These are phyloP conservation scores for Isoetes engelmannii DNA, from an alignment of 83 land plant species.

Conservation along the genomic window DNA sequence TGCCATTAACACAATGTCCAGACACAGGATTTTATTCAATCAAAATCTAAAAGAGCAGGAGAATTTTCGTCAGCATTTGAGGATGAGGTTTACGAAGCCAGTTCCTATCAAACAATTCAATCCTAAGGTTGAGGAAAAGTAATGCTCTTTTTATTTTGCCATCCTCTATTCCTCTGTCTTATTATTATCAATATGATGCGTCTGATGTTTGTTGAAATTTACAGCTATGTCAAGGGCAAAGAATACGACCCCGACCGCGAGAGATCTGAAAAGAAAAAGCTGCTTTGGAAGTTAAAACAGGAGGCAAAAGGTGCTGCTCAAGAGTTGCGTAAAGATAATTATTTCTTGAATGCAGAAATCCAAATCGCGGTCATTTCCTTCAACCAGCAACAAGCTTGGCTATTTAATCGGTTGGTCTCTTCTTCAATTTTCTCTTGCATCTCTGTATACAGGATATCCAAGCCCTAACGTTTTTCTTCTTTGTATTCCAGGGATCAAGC, in stretches of 20 bases:
- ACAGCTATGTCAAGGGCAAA: slow-evolving; percentile 84
- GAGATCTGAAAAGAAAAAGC: slow-evolving; percentile 61
- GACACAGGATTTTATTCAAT: slow-evolving; percentile 31
- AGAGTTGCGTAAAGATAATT: slow-evolving; percentile 81
- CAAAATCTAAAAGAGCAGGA: slow-evolving; percentile 44
- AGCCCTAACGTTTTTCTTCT: too few species aligned
- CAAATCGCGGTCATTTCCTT: too few species aligned
- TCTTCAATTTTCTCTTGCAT: too few species aligned
- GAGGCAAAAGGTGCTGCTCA: slow-evolving; percentile 85
- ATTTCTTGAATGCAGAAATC: slow-evolving; percentile 60
- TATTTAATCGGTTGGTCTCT: background rate
- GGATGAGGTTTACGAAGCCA: slow-evolving; percentile 69
- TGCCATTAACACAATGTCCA: slow-evolving; percentile 3
- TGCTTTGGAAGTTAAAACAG: slow-evolving; percentile 47
- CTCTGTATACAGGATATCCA: too few species aligned
- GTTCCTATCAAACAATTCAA: slow-evolving; percentile 63
- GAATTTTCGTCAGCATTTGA: slow-evolving; percentile 58
- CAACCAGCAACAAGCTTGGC: background rate
- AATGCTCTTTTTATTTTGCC: slow-evolving; percentile 14
- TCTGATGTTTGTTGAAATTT: slow-evolving; percentile 4
- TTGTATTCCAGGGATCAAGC: too few species aligned
- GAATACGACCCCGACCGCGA: slow-evolving; percentile 92
- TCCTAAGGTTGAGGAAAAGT: slow-evolving; percentile 93
- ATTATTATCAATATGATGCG: background rate
- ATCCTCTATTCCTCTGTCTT: background rate